Base-by-base conservation (phyloP, 2,329 filamentous ascomycete genomes). In the Ambrosiella cleistominuta region DNA sequence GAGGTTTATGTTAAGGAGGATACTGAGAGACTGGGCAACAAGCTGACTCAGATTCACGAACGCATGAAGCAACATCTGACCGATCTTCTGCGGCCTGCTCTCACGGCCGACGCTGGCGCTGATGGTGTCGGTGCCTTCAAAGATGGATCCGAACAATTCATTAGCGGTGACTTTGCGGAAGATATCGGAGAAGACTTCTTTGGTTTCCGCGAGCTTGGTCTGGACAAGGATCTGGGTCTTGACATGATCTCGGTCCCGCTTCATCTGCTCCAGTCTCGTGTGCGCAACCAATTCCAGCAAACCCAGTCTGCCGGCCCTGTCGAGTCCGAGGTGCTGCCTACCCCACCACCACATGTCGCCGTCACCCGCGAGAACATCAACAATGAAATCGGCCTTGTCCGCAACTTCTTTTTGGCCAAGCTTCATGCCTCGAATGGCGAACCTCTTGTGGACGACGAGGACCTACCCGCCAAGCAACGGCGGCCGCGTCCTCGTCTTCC, bases 181-280 rank as follows among this genome's bases (percentile, higher is more conserved):
- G 93, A 98, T 64, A 85, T 98, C 11, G 91, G 90, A 61, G 93
- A 98, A 73, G 93, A 98, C 71, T 98, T 96, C 78, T 98, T 98
- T 66, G 93, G 93, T 36, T 97, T 98, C 79, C 90, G 89, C 67
- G 90, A 95, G 61, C 80, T 98, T 51, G 93, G 93, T 49, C 78
- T 98, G 60, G 89, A 95, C 66, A 85, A 83, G 64, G 93, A 98
- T 68, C 85, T 97, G 67, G 90, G 90, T 15, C 77, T 93, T 62
- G 84, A 91, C 38, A 86, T 86, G 63, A 80, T 97, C 61, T 90
- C 87, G 57, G 93, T 98, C 40, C 93, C 94, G 27, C 77, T 98
- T 60, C 93, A 98, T 71, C 80, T 98, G 17, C 79, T 98, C 36
- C 93, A 97, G 68, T 89, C 88, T 64, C 83, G 91, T 65, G 88